Conservation (phyloP, 106 monocot species). For the Dendrobium nobile region DNA sequence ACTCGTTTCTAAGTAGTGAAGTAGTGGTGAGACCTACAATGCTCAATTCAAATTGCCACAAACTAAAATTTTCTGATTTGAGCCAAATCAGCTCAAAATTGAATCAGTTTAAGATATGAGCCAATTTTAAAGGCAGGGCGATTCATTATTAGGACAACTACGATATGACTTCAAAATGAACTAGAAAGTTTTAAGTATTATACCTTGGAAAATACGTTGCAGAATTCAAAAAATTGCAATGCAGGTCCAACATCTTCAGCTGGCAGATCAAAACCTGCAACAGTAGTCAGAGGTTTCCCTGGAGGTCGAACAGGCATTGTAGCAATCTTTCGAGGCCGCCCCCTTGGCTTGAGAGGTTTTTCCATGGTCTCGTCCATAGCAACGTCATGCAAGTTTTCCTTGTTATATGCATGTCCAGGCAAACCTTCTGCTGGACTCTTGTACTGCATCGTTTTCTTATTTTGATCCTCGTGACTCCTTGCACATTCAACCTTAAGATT, state of each 20-base stretch:
- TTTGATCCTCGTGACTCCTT: not conserved
- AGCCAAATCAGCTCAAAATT: no score
- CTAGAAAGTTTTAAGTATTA: not conserved
- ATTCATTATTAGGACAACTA: no score
- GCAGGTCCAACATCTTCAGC: slow-evolving; percentile 41
- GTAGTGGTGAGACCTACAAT: no score
- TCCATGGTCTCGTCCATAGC: not conserved
- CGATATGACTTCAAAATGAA: not conserved
- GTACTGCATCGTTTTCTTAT: not conserved
- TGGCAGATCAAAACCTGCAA: slow-evolving; percentile 31
- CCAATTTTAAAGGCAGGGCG: no score
- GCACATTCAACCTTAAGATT: not conserved
- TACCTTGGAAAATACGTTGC: slow-evolving; percentile 62
- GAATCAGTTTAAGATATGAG: no score
- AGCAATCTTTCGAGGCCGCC: not conserved
- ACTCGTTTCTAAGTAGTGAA: no score
- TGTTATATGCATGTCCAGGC: not conserved
- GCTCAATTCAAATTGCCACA: no score
- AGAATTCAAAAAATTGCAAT: slow-evolving; percentile 67
- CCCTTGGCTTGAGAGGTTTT: slow-evolving; percentile 6
- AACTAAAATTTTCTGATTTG: no score
- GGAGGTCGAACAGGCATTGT: slow-evolving; percentile 25
- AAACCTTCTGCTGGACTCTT: not conserved
- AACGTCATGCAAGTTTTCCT: not conserved
- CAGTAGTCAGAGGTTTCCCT: slow-evolving; percentile 22